phyloP scores from a whole-genome alignment of 306 rosid genomes.

The Styphnolobium japonicum region DNA sequence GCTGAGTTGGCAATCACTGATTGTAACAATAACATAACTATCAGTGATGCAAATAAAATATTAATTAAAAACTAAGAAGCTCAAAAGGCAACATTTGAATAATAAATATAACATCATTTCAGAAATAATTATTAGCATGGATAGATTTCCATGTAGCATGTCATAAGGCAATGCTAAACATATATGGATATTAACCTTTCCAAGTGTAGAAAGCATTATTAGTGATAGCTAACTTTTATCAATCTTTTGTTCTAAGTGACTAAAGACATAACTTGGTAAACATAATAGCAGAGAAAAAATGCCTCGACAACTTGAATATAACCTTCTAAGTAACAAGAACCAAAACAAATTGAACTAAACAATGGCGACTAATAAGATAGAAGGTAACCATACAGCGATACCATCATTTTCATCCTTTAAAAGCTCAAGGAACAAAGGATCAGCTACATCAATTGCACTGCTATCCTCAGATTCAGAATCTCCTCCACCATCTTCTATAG shows the following conservation, averaged over 20 bases:
- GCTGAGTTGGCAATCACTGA: background rate
- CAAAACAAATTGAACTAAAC: constrained; percentile 8
- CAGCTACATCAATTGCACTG: constrained; percentile 70
- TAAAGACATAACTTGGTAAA: background rate
- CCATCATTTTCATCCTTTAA: constrained; percentile 99
- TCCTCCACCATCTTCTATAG: constrained; percentile 89
- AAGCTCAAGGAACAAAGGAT: constrained; percentile 87
- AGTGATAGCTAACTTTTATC: constrained; percentile 1
- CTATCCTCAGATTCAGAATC: constrained; percentile 89
- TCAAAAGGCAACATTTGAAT: background rate
- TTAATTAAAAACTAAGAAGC: background rate
- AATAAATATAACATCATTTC: background rate
- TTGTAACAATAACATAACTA: background rate
- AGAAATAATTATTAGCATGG: background rate
- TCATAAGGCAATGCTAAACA: background rate
- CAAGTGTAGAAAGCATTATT: background rate
- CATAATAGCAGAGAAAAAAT: background rate
- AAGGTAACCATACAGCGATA: constrained; percentile 64
- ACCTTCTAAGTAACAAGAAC: background rate
- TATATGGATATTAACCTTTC: background rate
- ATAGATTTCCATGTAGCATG: background rate
- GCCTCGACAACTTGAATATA: constrained; percentile 9
- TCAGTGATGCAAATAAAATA: background rate
- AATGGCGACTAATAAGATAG: constrained; percentile 6
- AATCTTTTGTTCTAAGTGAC: background rate